phyloP scores from a whole-genome alignment of 2,329 filamentous ascomycete genomes.

The Talaromyces sp. region DNA sequence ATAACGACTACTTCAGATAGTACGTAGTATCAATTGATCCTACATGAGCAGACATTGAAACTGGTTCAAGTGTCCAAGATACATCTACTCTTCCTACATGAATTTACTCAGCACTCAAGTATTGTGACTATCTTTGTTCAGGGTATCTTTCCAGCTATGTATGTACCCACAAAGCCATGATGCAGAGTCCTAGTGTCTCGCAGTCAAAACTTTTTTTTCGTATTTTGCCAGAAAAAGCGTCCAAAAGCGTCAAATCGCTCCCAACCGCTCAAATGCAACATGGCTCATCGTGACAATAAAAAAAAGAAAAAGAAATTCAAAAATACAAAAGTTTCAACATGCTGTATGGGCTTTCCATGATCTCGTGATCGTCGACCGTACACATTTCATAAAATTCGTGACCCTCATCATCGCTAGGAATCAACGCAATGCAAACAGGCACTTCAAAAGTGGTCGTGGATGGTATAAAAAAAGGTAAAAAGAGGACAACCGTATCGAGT shows the following conservation, averaged over 20 bases:
- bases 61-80: no score
- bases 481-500: neutral
- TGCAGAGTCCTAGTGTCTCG: neutral
- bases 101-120: neutral
- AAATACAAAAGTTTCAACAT: slow-evolving; percentile 14
- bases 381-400: slow-evolving; percentile 38
- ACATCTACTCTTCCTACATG: no score
- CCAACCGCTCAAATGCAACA: slow-evolving; percentile 10
- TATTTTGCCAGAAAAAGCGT: neutral
- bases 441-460: slow-evolving; percentile 22
- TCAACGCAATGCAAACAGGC: slow-evolving; percentile 34
- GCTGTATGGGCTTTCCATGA: neutral
- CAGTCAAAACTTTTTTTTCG: neutral
- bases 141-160: neutral
- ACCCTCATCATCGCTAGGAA: slow-evolving; percentile 36
- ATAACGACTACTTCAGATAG: no score
- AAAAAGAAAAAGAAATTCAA: slow-evolving; percentile 2
- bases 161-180: neutral
- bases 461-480: neutral
- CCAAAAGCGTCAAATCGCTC: slow-evolving; percentile 3
- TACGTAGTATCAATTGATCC: no score
- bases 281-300: neutral
- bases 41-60: no score
- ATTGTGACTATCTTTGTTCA: neutral
- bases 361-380: slow-evolving; percentile 14